These are phyloP conservation scores for Vicia sativa DNA, from an alignment of 306 rosid genomes.

Conservation along the genomic window DNA sequence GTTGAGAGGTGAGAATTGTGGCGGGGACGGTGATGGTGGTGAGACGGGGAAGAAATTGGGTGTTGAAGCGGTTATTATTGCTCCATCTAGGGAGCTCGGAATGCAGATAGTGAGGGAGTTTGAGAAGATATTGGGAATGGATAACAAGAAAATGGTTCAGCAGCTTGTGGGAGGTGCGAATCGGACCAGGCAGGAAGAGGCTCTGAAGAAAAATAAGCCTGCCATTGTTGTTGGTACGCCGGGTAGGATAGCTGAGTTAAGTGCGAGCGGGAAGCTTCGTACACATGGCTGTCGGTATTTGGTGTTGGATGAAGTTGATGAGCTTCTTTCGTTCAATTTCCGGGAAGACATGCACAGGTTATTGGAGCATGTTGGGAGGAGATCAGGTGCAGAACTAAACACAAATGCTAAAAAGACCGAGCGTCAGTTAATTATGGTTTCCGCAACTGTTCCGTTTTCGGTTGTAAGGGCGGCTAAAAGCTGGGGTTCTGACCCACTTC, in stretches of 20 bases:
- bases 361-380: constrained; percentile 86
- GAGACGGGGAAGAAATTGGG: constrained; percentile 64
- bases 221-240: constrained; percentile 94
- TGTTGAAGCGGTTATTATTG: constrained; percentile 80
- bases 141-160: constrained; percentile 71
- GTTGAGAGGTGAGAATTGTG: constrained; percentile 42
- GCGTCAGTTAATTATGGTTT: constrained; percentile 81
- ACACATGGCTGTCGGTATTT: constrained; percentile 80
- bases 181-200: constrained; percentile 89
- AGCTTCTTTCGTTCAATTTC: constrained; percentile 82
- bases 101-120: constrained; percentile 98
- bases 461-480: constrained; percentile 89
- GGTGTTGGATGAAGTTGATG: constrained; percentile 93
- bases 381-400: constrained; percentile 59
- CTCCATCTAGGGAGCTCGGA: constrained; percentile 97
- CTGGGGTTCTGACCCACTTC: constrained; percentile 83
- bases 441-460: constrained; percentile 91
- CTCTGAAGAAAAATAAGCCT: constrained; percentile 85
- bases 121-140: constrained; percentile 82
- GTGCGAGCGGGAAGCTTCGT: constrained; percentile 89
- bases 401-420: constrained; percentile 51
- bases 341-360: constrained; percentile 95
- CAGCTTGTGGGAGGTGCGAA: constrained; percentile 99
- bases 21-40: constrained; percentile 35
- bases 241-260: constrained; percentile 88